Percentiles rank a stretch among this genome's conserved stretches.
These are phyloP conservation scores for Massariosphaeria phaeospora DNA, from an alignment of 495 filamentous ascomycete genomes.

Conservation along the genomic window DNA sequence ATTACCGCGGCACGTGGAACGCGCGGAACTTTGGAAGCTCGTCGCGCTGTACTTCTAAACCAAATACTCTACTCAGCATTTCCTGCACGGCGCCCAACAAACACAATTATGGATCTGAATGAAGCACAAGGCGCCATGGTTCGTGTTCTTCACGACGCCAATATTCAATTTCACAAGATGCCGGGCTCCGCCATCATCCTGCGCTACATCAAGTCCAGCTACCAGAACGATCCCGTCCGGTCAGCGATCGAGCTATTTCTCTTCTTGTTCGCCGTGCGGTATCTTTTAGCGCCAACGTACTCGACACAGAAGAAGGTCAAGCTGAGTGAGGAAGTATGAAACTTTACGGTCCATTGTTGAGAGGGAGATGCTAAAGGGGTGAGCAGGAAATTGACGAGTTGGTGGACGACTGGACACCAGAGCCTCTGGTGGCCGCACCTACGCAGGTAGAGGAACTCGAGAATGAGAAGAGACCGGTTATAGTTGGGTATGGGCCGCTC, in stretches of 20 bases:
- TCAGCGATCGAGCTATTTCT: constrained; percentile 91
- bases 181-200: constrained; percentile 92
- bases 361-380: constrained; percentile 13
- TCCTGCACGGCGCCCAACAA: no score
- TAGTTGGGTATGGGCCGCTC: constrained; percentile 64
- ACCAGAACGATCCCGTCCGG: constrained; percentile 93
- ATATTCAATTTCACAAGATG: constrained; percentile 65
- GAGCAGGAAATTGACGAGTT: constrained; percentile 87
- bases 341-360: background rate
- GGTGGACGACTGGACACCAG: constrained; percentile 94
- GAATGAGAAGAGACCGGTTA: constrained; percentile 76
- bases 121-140: constrained; percentile 19
- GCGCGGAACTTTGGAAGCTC: no score
- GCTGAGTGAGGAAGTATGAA: constrained; percentile 71
- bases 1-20: no score
- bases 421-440: constrained; percentile 73
- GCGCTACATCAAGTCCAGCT: constrained; percentile 91
- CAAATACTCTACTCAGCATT: no score
- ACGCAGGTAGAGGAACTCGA: constrained; percentile 73
- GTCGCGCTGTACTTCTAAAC: no score
- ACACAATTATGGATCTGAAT: constrained; percentile 24
- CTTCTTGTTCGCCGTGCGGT: constrained; percentile 91
- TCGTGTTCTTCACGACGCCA: constrained; percentile 27
- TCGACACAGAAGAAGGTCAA: constrained; percentile 79
- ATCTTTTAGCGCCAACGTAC: constrained; percentile 85